These are phyloP conservation scores for Rubia balearica DNA, from an alignment of 305 asterid species.

Conservation along the genomic window DNA sequence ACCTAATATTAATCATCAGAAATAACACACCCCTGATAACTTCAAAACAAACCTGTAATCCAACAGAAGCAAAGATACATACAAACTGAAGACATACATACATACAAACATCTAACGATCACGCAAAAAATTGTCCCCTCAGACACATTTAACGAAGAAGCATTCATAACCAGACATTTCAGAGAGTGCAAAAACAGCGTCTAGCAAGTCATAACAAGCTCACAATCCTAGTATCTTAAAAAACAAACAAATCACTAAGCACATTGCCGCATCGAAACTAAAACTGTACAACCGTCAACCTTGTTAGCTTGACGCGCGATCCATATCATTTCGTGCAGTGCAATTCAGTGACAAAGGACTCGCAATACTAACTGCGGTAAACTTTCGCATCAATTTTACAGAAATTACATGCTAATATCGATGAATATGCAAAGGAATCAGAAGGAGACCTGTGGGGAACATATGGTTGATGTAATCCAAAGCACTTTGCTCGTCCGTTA, in stretches of 20 bases:
- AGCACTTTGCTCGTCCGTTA: slow-evolving; percentile 76
- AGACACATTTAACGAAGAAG: not conserved
- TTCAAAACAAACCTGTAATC: not conserved
- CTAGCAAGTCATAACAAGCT: not conserved
- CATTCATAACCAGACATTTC: not conserved
- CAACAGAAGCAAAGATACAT: not conserved
- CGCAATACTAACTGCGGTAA: not conserved
- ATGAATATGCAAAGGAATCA: not conserved
- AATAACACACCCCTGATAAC: not conserved
- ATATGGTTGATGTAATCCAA: slow-evolving; percentile 95
- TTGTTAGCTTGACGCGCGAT: not conserved
- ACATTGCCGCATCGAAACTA: slow-evolving; percentile 1
- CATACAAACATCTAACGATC: not conserved
- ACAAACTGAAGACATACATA: not conserved
- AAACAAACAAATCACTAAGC: not conserved
- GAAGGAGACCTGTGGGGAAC: slow-evolving; percentile 78
- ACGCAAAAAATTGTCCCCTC: not conserved
- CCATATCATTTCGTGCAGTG: not conserved
- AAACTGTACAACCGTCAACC: not conserved
- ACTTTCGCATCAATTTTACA: not conserved
- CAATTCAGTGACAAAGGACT: not conserved
- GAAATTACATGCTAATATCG: not conserved
- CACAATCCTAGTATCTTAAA: not conserved
- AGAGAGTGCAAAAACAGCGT: not conserved
- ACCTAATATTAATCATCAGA: not conserved